phyloP scores from a whole-genome alignment of 2,329 filamentous ascomycete genomes.

The Aureobasidium melanogenum region DNA sequence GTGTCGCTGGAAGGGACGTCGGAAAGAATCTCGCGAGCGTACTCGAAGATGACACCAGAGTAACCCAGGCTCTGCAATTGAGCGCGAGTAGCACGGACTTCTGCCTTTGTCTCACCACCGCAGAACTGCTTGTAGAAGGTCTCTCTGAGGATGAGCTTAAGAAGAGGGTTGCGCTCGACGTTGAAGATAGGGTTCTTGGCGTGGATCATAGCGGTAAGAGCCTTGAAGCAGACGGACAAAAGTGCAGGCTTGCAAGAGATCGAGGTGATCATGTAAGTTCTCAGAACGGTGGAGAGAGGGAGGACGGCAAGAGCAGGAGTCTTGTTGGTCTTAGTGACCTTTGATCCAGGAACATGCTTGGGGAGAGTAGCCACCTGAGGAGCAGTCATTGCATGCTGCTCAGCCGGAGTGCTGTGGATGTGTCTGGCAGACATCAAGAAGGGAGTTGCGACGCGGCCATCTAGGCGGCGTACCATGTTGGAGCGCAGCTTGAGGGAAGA shows the following conservation, averaged over 20 bases:
- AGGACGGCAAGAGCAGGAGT: slow-evolving; percentile 52
- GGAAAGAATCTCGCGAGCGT: slow-evolving; percentile 68
- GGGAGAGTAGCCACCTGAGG: background rate
- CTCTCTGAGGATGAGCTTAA: slow-evolving; percentile 62
- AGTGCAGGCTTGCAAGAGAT: slow-evolving; percentile 64
- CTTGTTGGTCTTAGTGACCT: slow-evolving; percentile 7
- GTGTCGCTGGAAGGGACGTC: slow-evolving; percentile 45
- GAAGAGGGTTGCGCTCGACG: slow-evolving; percentile 64
- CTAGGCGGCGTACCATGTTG: slow-evolving; percentile 7
- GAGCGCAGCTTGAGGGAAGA: slow-evolving; percentile 9
- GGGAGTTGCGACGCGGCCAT: slow-evolving; percentile 7
- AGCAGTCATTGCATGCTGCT: slow-evolving; percentile 7
- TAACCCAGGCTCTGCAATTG: slow-evolving; percentile 67
- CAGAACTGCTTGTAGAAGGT: slow-evolving; percentile 92
- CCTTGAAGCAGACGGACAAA: slow-evolving; percentile 57
- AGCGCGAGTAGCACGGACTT: slow-evolving; percentile 58
- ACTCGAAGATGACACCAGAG: slow-evolving; percentile 74
- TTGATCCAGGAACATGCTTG: slow-evolving; percentile 1
- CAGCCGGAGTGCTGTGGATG: slow-evolving; percentile 3
- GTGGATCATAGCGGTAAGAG: slow-evolving; percentile 62
- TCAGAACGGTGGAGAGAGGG: slow-evolving; percentile 56
- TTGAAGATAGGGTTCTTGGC: slow-evolving; percentile 58
- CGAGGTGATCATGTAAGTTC: slow-evolving; percentile 59
- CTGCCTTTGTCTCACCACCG: slow-evolving; percentile 62
- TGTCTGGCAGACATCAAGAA: slow-evolving; percentile 8